Conservation (phyloP, 805 yeast genomes). For the Yarrowia sp. region DNA sequence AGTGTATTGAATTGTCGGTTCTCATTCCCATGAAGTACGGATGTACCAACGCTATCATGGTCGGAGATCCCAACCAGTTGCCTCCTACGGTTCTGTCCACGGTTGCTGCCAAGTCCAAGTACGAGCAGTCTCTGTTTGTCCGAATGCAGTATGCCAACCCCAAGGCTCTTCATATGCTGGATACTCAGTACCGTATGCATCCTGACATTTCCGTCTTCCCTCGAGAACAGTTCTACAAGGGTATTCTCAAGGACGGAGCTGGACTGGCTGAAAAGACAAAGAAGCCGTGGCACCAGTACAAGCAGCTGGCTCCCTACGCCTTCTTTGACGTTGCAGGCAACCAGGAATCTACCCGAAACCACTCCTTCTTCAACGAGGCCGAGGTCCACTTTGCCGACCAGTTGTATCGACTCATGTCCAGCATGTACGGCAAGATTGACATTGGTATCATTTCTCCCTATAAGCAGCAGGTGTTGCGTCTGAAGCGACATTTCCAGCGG, state of each 20-base stretch:
- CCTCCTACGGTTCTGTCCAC: slow-evolving; percentile 96
- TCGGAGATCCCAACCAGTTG: slow-evolving; percentile 97
- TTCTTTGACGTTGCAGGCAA: slow-evolving; percentile 73
- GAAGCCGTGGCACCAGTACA: slow-evolving; percentile 74
- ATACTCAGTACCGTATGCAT: slow-evolving; percentile 98
- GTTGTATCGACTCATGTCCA: slow-evolving; percentile 61
- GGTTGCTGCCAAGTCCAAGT: slow-evolving; percentile 77
- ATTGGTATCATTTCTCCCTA: slow-evolving; percentile 96
- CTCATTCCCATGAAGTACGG: slow-evolving; percentile 93
- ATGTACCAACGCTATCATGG: slow-evolving; percentile 89
- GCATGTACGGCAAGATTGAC: slow-evolving; percentile 52
- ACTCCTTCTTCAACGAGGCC: slow-evolving; percentile 70
- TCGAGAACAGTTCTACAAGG: slow-evolving; percentile 77
- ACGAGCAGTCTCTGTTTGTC: slow-evolving; percentile 92
- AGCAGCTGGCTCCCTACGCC: slow-evolving; percentile 72
- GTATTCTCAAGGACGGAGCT: slow-evolving; percentile 77
- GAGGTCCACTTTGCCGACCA: slow-evolving; percentile 81
- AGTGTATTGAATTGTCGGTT: slow-evolving; percentile 90
- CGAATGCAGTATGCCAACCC: slow-evolving; percentile 79
- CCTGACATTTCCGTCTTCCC: slow-evolving; percentile 91
- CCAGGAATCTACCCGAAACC: slow-evolving; percentile 66
- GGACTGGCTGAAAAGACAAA: slow-evolving; percentile 65
- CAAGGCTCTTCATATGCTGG: slow-evolving; percentile 70
- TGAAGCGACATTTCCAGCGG: slow-evolving; percentile 63
- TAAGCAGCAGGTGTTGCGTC: slow-evolving; percentile 76